These are phyloP conservation scores for Plasmodium cynomolgi DNA, from an alignment of 169 alveolate genomes.

Conservation along the genomic window DNA sequence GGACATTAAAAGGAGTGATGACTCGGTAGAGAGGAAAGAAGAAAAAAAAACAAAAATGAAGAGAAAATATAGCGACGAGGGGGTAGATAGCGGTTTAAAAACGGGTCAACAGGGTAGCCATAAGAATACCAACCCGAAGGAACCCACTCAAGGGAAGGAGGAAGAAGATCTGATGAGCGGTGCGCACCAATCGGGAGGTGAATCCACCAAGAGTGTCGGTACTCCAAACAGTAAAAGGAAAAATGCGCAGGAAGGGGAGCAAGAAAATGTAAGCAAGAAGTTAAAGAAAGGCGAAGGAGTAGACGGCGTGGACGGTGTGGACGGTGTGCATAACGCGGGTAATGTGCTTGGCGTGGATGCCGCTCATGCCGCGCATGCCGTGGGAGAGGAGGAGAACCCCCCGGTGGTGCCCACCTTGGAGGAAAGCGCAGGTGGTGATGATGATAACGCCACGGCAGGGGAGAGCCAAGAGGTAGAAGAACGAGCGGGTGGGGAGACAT, in stretches of 20 bases:
- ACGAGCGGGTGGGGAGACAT: background rate
- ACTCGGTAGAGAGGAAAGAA: background rate
- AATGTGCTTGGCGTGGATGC: too few species aligned
- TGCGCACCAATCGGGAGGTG: background rate
- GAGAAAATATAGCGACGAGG: background rate
- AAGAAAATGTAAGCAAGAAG: background rate
- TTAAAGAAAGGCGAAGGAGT: background rate
- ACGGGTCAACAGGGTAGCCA: background rate
- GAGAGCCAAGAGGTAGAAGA: background rate
- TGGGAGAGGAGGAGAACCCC: background rate
- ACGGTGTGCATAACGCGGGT: background rate
- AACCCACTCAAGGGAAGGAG: background rate
- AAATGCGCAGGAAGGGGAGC: background rate
- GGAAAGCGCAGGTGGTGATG: background rate
- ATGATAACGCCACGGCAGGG: constrained; percentile 35
- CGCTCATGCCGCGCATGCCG: background rate
- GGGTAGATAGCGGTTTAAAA: background rate
- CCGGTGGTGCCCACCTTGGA: background rate
- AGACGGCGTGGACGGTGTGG: background rate
- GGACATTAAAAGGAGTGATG: background rate
- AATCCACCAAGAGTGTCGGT: background rate
- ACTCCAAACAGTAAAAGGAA: background rate
- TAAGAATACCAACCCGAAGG: background rate
- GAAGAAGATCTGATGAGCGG: background rate
- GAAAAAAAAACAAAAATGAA: background rate